These are phyloP conservation scores for Cryptococcus jaspeensis DNA, from an alignment of 1,284 basidiomycete species.

Conservation along the genomic window DNA sequence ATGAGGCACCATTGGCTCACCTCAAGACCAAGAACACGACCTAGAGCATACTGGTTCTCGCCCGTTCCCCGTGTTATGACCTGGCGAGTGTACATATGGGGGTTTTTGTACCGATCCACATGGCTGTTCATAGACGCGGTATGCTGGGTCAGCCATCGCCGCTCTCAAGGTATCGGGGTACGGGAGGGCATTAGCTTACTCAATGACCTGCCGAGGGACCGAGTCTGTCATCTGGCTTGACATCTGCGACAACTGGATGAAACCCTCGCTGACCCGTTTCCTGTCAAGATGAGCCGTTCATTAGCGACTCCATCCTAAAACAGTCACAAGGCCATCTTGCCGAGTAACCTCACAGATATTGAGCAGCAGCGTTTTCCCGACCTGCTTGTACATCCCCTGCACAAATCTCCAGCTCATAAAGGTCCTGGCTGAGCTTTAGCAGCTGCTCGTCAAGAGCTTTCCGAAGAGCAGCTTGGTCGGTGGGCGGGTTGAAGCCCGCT, in stretches of 20 bases:
- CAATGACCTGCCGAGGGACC: conserved; percentile 40
- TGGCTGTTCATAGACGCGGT: conserved; percentile 1
- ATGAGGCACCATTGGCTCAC: conserved; percentile 24
- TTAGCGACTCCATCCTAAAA: conserved; percentile 3
- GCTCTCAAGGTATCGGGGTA: background rate
- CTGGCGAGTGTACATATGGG: conserved; percentile 20
- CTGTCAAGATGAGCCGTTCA: conserved; percentile 7
- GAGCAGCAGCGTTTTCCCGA: conserved; percentile 38
- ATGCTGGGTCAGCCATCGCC: background rate
- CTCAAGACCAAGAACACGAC: conserved; percentile 43
- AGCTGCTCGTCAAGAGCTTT: conserved; percentile 36
- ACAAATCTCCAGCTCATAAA: conserved; percentile 49
- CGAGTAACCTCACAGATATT: conserved; percentile 31
- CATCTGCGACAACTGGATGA: conserved; percentile 29
- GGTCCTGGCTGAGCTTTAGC: conserved; percentile 38
- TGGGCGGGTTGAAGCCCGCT: background rate
- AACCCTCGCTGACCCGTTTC: conserved; percentile 33
- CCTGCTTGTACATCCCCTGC: conserved; percentile 43
- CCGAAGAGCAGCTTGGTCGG: conserved; percentile 30
- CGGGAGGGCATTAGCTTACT: conserved; percentile 25
- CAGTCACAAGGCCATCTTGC: background rate
- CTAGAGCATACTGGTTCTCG: conserved; percentile 48
- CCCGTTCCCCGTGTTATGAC: conserved; percentile 33
- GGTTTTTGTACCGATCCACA: conserved; percentile 16
- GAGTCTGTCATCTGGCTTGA: conserved; percentile 35